Percentiles rank a stretch among this genome's conserved stretches.
Conservation (phyloP, 176 grass and related monocot species). For the Eleusine indica region DNA sequence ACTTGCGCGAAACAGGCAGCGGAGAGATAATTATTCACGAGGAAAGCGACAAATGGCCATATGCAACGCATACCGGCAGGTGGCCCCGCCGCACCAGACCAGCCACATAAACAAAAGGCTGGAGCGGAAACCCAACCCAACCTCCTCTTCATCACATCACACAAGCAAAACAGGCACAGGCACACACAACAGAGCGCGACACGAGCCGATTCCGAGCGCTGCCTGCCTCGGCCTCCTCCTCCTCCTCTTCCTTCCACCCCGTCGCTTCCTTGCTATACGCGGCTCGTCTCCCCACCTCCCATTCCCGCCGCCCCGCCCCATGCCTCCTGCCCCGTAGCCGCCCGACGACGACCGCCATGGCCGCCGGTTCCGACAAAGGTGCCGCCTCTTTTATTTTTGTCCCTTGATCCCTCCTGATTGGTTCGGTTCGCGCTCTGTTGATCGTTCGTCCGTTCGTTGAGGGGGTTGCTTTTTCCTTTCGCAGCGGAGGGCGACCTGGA, state of each 20-base stretch:
- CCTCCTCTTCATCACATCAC: not conserved
- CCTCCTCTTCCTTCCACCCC: conserved; percentile 30
- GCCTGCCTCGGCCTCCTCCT: not conserved
- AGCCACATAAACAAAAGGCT: conserved; percentile 34
- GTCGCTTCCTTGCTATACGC: conserved; percentile 42
- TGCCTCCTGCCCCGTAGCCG: conserved; percentile 38
- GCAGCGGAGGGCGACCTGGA: conserved; percentile 55
- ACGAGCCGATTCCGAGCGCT: conserved; percentile 2
- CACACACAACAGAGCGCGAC: not conserved
- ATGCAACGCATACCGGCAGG: conserved; percentile 42
- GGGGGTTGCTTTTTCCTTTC: conserved; percentile 16
- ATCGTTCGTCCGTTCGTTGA: conserved; percentile 24
- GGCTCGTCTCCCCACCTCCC: conserved; percentile 49
- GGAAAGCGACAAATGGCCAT: conserved; percentile 52
- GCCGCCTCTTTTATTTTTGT: not conserved
- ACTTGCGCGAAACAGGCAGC: conserved; percentile 3
- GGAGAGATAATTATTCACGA: conserved; percentile 28
- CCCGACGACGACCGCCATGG: conserved; percentile 47
- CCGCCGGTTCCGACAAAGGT: conserved; percentile 49
- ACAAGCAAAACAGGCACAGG: not conserved
- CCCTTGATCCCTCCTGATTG: not conserved
- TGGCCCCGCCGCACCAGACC: conserved; percentile 16
- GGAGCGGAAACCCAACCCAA: conserved; percentile 18
- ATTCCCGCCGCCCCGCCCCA: conserved; percentile 23
- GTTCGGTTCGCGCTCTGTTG: conserved; percentile 3